These are phyloP conservation scores for Lyophyllum decastes DNA, from an alignment of 768 basidiomycete species.

Conservation along the genomic window DNA sequence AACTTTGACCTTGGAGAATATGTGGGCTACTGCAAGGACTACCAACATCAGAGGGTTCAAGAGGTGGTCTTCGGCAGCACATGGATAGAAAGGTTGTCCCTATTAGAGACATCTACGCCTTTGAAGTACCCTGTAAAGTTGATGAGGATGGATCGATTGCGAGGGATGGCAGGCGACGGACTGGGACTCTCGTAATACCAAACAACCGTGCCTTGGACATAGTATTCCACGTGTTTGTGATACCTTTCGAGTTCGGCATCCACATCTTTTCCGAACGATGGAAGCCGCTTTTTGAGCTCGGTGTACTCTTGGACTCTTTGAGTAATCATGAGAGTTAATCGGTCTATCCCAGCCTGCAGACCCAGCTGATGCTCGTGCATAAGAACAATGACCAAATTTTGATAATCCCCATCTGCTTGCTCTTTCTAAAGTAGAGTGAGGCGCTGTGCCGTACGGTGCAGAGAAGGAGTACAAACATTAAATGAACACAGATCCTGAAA, in stretches of 20 bases:
- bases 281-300: slow-evolving; percentile 19
- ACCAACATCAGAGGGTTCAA: too few relatives aligned
- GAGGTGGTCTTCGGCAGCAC: too few relatives aligned
- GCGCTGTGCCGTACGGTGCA: too few relatives aligned
- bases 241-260: slow-evolving; percentile 2
- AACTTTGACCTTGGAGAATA: too few relatives aligned
- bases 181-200: slow-evolving; percentile 12
- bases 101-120: too few relatives aligned
- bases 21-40: too few relatives aligned
- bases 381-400: slow-evolving; percentile 26
- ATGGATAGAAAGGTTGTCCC: too few relatives aligned
- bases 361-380: slow-evolving; percentile 23
- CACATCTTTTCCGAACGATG: slow-evolving; percentile 24
- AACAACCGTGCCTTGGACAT: slow-evolving; percentile 17
- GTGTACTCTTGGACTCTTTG: slow-evolving; percentile 22
- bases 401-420: slow-evolving; percentile 28
- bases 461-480: not conserved
- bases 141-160: too few relatives aligned
- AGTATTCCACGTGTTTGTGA: slow-evolving; percentile 15
- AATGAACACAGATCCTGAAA: too few relatives aligned
- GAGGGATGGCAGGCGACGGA: too few relatives aligned
- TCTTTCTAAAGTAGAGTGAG: slow-evolving; percentile 23
- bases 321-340: slow-evolving; percentile 21
- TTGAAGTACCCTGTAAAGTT: too few relatives aligned
- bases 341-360: slow-evolving; percentile 25